Conservation (phyloP, 305 asterid species). For the Fraxinus albicans region DNA sequence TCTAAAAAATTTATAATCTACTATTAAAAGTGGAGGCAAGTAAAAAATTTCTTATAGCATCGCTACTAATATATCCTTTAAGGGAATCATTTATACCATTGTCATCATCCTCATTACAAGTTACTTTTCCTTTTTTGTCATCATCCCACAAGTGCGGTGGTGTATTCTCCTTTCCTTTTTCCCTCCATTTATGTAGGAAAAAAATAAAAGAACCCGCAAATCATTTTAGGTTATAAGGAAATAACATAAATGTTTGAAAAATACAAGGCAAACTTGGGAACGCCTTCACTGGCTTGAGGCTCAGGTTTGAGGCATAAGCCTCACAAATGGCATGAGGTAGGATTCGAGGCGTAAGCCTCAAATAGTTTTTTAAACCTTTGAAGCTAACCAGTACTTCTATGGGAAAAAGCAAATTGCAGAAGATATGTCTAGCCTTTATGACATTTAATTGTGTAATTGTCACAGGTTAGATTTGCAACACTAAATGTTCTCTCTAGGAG, state of each 20-base stretch:
- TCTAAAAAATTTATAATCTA: not conserved
- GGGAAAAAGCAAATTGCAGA: not conserved
- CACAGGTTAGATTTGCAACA: not conserved
- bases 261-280: not conserved
- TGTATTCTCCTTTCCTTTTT: not conserved
- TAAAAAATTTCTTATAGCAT: not conserved
- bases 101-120: not conserved
- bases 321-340: not conserved
- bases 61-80: not conserved
- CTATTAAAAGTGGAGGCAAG: not conserved
- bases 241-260: not conserved
- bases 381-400: not conserved
- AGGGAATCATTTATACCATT: not conserved
- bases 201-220: not conserved
- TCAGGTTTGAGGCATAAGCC: not conserved
- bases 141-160: not conserved
- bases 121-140: not conserved
- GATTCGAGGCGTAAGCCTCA: not conserved
- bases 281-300: not conserved
- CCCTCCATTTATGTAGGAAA: not conserved
- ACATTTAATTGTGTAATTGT: not conserved
- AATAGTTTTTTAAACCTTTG: not conserved
- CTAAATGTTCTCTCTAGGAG: not conserved
- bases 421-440: not conserved
- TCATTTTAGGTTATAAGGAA: not conserved